Conservation (phyloP, 495 filamentous ascomycete species). For the Poronia punctata region DNA sequence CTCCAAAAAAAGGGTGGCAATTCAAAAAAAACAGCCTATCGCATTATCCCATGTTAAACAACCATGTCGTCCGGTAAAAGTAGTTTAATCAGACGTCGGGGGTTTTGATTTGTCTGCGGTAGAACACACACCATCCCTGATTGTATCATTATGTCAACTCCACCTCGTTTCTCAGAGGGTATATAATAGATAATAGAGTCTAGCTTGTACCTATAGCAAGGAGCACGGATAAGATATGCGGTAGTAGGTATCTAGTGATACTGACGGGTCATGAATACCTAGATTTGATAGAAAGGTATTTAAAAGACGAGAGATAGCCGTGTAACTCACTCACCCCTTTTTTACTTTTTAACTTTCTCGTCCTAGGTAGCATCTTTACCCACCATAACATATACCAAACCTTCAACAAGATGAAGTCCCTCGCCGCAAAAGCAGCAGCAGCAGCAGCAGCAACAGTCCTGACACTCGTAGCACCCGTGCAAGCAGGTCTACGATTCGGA, state of each 20-base stretch:
- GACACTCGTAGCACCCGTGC: conserved; percentile 30
- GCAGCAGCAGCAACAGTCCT: conserved; percentile 26
- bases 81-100: conserved; percentile 10
- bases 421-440: no score
- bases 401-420: conserved; percentile 37
- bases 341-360: conserved; percentile 13
- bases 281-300: conserved; percentile 6
- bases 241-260: not conserved
- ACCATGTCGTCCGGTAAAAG: conserved; percentile 22
- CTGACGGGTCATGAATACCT: conserved; percentile 4
- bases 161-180: conserved; percentile 5
- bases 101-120: conserved; percentile 7
- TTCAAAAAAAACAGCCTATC: conserved; percentile 11
- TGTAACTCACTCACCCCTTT: conserved; percentile 4
- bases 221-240: conserved; percentile 7
- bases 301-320: conserved; percentile 17
- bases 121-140: conserved; percentile 1
- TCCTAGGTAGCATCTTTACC: no score
- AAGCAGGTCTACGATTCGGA: conserved; percentile 41
- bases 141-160: conserved; percentile 6
- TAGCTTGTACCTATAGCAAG: not conserved
- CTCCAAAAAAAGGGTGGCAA: not conserved
- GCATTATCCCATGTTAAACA: conserved; percentile 13
- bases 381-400: no score
- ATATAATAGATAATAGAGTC: conserved; percentile 5